phyloP scores from a whole-genome alignment of 2,329 filamentous ascomycete genomes.

The Colletotrichum higginsianum region DNA sequence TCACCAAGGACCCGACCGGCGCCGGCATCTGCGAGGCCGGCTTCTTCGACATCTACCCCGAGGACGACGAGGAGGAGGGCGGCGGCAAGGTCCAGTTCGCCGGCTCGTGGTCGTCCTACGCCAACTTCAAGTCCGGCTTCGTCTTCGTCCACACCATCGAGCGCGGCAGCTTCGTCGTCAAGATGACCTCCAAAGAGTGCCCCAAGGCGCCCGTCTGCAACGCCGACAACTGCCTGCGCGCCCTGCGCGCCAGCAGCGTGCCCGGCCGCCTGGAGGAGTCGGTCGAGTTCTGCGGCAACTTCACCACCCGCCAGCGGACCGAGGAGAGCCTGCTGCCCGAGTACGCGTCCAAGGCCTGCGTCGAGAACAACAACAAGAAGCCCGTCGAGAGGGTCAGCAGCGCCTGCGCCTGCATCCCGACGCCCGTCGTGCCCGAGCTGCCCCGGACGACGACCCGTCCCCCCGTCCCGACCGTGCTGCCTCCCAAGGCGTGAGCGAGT shows the following conservation, averaged over 20 bases:
- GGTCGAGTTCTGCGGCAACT: constrained; percentile 43
- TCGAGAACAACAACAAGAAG: constrained; percentile 26
- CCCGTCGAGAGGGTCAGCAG: constrained; percentile 44
- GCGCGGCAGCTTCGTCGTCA: constrained; percentile 45
- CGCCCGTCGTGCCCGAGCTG: constrained; percentile 45
- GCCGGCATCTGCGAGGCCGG: constrained; percentile 58
- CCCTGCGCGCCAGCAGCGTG: constrained; percentile 41
- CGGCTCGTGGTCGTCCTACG: constrained; percentile 45
- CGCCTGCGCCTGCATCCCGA: constrained; percentile 44
- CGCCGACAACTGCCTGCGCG: constrained; percentile 46
- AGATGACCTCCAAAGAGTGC: constrained; percentile 45
- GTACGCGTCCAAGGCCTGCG: constrained; percentile 43
- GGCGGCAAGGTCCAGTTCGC: constrained; percentile 44
- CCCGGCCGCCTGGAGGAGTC: constrained; percentile 44
- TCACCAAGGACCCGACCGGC: constrained; percentile 54
- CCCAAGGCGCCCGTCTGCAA: constrained; percentile 39
- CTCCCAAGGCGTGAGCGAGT: constrained; percentile 27
- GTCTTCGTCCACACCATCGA: constrained; percentile 46
- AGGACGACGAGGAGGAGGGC: constrained; percentile 44
- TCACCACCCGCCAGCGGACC: constrained; percentile 26
- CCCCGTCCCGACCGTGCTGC: constrained; percentile 45
- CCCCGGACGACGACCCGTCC: constrained; percentile 46
- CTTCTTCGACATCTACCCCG: constrained; percentile 63
- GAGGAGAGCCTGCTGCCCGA: constrained; percentile 41
- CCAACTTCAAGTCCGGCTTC: constrained; percentile 45